Conservation (phyloP, 306 rosid genomes). For the Luffa aegyptiaca region DNA sequence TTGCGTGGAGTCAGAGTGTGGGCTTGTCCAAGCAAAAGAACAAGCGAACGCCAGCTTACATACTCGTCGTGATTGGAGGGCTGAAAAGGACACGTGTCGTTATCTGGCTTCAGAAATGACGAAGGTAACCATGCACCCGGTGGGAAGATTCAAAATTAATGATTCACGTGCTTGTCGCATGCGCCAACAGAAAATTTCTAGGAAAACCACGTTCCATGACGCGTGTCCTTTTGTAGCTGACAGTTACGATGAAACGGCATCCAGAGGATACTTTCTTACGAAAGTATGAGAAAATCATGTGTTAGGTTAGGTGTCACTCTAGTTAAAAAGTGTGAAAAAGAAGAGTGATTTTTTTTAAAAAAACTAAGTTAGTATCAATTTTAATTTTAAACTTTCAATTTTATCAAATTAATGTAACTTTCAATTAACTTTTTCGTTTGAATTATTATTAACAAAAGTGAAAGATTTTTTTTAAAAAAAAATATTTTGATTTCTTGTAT, state of each 20-base stretch:
- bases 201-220: neutral
- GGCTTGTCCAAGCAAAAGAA: neutral
- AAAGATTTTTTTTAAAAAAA: too few species aligned
- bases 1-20: neutral
- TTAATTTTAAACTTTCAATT: too few species aligned
- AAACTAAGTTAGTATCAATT: too few species aligned
- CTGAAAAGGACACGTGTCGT: neutral
- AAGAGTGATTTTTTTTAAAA: too few species aligned
- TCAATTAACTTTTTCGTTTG: too few species aligned
- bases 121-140: neutral
- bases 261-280: neutral
- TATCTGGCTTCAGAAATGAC: neutral
- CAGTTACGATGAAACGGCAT: neutral
- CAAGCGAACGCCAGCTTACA: neutral
- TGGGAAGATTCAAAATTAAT: neutral
- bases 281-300: neutral
- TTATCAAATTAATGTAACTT: too few species aligned
- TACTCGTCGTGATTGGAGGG: neutral
- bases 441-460: too few species aligned
- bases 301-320: neutral
- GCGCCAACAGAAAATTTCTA: neutral
- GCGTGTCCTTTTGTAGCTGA: neutral
- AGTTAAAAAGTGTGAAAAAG: neutral
- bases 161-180: conserved; percentile 8
- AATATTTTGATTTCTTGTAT: too few species aligned